phyloP scores from a whole-genome alignment of 441 rosid species.

The Euphorbia celastroides region DNA sequence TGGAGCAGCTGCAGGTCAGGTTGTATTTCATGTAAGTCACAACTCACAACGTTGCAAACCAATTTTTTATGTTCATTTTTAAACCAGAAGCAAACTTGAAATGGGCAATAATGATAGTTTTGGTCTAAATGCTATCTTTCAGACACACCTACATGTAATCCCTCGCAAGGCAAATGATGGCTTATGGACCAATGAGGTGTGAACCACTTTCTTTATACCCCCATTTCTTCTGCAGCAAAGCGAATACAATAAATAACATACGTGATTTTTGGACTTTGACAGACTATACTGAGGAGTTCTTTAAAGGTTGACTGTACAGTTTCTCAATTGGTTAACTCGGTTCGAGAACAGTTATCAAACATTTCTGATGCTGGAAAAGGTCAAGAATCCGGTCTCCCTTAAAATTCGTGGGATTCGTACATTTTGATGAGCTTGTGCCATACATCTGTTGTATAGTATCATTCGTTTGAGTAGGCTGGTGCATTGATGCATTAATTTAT shows the following conservation, averaged over 20 bases:
- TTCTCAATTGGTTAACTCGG: conserved; percentile 41
- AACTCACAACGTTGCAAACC: neutral
- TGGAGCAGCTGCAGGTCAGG: conserved; percentile 95
- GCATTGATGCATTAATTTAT: neutral
- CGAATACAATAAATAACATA: neutral
- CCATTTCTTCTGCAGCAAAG: conserved; percentile 3
- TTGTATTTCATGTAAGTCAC: conserved; percentile 75
- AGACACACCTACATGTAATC: conserved; percentile 95
- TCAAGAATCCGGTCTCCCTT: conserved; percentile 41
- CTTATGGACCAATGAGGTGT: conserved; percentile 89
- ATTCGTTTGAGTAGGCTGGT: neutral
- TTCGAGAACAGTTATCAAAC: conserved; percentile 46
- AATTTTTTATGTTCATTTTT: neutral
- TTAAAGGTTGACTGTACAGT: conserved; percentile 54
- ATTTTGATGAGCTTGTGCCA: conserved; percentile 1
- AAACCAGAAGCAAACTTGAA: neutral
- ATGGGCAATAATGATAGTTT: conserved; percentile 7
- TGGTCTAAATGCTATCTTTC: conserved; percentile 23
- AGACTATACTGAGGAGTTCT: conserved; percentile 60
- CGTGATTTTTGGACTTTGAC: conserved; percentile 20
- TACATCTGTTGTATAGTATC: conserved; percentile 1
- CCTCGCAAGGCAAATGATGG: conserved; percentile 80
- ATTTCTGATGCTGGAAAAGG: conserved; percentile 38
- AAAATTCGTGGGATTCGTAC: conserved; percentile 21
- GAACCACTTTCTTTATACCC: conserved; percentile 7